phyloP scores from a whole-genome alignment of 352 stramenopile genomes.

The Thalassiosira hispida region DNA sequence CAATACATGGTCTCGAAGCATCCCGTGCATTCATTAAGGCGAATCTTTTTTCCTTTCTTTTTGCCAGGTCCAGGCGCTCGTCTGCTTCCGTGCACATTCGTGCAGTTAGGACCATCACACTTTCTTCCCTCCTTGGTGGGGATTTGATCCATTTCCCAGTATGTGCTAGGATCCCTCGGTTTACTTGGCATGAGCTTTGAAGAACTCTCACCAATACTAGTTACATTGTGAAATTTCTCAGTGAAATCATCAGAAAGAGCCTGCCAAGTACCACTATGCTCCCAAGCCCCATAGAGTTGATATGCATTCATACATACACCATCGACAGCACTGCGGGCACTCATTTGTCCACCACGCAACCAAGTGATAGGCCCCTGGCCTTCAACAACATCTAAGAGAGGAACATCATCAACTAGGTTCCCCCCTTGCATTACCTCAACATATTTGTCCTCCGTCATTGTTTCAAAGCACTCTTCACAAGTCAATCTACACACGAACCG shows the following conservation, averaged over 20 bases:
- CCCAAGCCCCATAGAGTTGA: conserved; percentile 67
- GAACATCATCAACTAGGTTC: background rate
- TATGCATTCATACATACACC: conserved; percentile 59
- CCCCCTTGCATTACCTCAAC: background rate
- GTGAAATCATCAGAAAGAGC: conserved; percentile 61
- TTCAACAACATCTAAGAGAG: conserved; percentile 60
- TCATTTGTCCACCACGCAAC: conserved; percentile 8
- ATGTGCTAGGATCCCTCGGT: background rate
- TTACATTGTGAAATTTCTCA: conserved; percentile 1
- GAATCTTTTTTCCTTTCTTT: conserved; percentile 51
- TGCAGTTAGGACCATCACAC: conserved; percentile 47
- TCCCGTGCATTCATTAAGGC: conserved; percentile 63
- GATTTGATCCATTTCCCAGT: conserved; percentile 7
- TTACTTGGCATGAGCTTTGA: conserved; percentile 20
- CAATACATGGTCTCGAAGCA: conserved; percentile 64
- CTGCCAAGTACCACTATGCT: conserved; percentile 67
- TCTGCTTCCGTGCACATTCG: conserved; percentile 47
- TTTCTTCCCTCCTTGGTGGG: conserved; percentile 27
- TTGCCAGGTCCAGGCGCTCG: conserved; percentile 41
- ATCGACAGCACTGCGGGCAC: background rate
- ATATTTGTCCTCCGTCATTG: background rate
- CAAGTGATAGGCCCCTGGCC: conserved; percentile 28
- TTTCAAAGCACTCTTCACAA: conserved; percentile 71
- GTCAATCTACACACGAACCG: conserved; percentile 61
- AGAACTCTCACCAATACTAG: conserved; percentile 10